Conservation (phyloP, 2,329 filamentous ascomycete genomes). For the Neocatenulostroma microsporum region DNA sequence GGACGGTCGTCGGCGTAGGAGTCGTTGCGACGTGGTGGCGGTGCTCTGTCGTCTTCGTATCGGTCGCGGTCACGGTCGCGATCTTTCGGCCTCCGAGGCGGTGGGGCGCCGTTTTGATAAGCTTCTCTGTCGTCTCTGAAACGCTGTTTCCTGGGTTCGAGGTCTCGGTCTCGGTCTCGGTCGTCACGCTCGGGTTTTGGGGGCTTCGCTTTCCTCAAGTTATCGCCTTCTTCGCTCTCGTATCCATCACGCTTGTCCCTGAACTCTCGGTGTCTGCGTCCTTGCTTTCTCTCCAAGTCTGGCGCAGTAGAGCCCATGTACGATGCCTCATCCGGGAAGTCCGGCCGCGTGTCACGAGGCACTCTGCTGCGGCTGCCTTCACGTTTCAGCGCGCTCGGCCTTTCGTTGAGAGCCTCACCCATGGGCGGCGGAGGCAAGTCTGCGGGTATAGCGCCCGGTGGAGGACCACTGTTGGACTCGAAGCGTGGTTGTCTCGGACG, state of each 20-base stretch:
- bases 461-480: background rate
- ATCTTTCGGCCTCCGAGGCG: background rate
- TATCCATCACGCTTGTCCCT: slow-evolving; percentile 30
- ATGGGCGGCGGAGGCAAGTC: slow-evolving; percentile 25
- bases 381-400: slow-evolving; percentile 24
- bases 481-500: background rate
- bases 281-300: slow-evolving; percentile 29
- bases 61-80: slow-evolving; percentile 16
- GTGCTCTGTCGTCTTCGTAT: background rate
- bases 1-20: slow-evolving; percentile 6
- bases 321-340: slow-evolving; percentile 29
- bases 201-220: slow-evolving; percentile 17
- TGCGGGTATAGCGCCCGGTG: background rate
- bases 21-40: background rate
- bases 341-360: slow-evolving; percentile 20
- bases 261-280: slow-evolving; percentile 24
- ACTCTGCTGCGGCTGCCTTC: slow-evolving; percentile 26
- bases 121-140: slow-evolving; percentile 7
- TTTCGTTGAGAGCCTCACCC: slow-evolving; percentile 22
- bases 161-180: slow-evolving; percentile 7
- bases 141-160: background rate
- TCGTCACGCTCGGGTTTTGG: slow-evolving; percentile 2
- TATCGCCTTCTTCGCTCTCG: slow-evolving; percentile 31
- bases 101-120: slow-evolving; percentile 1
- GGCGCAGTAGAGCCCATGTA: slow-evolving; percentile 24